Conservation (phyloP, 139 green algal genomes). For the Yamagishiella unicocca region DNA sequence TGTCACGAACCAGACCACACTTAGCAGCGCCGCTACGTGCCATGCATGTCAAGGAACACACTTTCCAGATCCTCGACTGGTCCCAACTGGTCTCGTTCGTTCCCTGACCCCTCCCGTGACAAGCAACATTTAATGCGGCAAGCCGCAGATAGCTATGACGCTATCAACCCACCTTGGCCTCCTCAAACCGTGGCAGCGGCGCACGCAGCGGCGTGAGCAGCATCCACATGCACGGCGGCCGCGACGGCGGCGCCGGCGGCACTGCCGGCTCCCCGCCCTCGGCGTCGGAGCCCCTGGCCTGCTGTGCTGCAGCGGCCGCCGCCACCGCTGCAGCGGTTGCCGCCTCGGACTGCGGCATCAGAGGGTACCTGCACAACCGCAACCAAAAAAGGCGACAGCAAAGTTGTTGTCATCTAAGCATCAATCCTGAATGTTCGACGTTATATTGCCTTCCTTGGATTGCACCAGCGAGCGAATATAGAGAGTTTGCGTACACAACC, state of each 20-base stretch:
- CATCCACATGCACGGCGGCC: constrained; percentile 81
- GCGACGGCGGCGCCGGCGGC: constrained; percentile 25
- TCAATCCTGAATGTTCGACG: too few species aligned
- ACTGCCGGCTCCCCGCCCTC: neutral
- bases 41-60: too few species aligned
- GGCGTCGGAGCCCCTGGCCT: neutral
- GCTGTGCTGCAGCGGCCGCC: constrained; percentile 8
- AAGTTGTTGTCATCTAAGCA: too few species aligned
- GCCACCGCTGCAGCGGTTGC: neutral
- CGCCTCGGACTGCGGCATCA: neutral
- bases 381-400: too few species aligned
- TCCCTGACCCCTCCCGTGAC: too few species aligned
- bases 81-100: too few species aligned
- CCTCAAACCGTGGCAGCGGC: constrained; percentile 48
- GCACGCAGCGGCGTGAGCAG: constrained; percentile 68
- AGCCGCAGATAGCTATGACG: too few species aligned
- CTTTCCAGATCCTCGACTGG: too few species aligned
- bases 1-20: too few species aligned
- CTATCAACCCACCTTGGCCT: constrained; percentile 14
- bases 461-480: neutral
- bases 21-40: too few species aligned
- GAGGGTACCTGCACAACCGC: constrained; percentile 38
- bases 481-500: neutral
- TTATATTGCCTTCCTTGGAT: too few species aligned
- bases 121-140: too few species aligned